phyloP scores from a whole-genome alignment of 1,284 basidiomycete species.

The Cryptococcus jaspeensis region DNA sequence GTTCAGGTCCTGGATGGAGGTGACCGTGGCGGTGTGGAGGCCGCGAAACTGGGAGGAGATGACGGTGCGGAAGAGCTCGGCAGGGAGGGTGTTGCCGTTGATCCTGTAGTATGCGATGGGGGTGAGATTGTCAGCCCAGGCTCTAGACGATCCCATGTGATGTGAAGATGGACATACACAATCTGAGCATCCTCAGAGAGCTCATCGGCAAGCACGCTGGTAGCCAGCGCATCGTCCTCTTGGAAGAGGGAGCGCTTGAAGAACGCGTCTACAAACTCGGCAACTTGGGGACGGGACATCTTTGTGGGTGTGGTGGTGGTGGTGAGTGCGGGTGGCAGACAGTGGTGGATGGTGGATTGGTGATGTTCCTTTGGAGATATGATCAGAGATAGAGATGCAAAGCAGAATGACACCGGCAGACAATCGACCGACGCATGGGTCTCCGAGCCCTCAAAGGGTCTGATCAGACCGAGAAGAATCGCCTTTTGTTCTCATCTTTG shows the following conservation, averaged over 20 bases:
- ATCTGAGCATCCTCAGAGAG: conserved; percentile 10
- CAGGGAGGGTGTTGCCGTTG: conserved; percentile 8
- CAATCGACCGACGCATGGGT: too few relatives aligned
- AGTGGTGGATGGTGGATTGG: too few relatives aligned
- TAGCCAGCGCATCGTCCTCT: conserved; percentile 9
- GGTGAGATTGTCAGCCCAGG: neutral
- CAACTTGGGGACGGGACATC: conserved; percentile 12
- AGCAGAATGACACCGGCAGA: too few relatives aligned
- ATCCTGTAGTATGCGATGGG: conserved; percentile 3
- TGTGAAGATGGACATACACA: conserved; percentile 2
- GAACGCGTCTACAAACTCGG: conserved; percentile 16
- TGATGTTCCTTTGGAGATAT: too few relatives aligned
- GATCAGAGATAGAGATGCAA: too few relatives aligned
- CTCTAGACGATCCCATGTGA: neutral
- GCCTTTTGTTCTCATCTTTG: too few relatives aligned
- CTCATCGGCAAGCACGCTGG: conserved; percentile 9
- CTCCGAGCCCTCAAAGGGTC: too few relatives aligned
- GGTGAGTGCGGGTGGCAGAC: neutral
- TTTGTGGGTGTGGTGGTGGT: neutral
- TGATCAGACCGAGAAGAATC: too few relatives aligned
- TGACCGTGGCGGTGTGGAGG: conserved; percentile 2
- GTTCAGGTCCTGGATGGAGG: conserved; percentile 14
- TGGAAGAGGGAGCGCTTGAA: conserved; percentile 9
- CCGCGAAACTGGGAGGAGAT: conserved; percentile 13
- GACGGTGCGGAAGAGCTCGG: conserved; percentile 4